phyloP scores from a whole-genome alignment of 2,329 filamentous ascomycete genomes.

The Chaetomium strumarium region DNA sequence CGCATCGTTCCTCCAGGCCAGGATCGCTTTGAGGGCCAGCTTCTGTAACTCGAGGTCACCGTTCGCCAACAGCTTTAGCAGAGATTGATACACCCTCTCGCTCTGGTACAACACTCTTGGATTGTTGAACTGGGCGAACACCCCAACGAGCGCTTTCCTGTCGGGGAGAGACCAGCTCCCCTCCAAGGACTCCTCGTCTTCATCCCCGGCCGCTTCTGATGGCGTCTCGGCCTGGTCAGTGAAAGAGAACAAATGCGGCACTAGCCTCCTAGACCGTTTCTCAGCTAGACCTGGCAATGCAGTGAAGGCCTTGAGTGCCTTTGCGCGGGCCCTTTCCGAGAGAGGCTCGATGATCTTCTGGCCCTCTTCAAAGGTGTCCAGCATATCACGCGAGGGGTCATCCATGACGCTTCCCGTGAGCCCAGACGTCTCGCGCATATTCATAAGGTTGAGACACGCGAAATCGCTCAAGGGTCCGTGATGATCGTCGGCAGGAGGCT shows the following conservation, averaged over 20 bases:
- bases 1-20: constrained; percentile 80
- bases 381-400: constrained; percentile 52
- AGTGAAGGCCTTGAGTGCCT: constrained; percentile 73
- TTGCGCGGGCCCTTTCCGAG: constrained; percentile 58
- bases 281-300: constrained; percentile 73
- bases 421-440: constrained; percentile 47
- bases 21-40: constrained; percentile 72
- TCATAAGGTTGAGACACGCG: constrained; percentile 70
- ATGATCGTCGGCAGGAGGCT: constrained; percentile 29
- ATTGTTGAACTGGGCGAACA: constrained; percentile 83
- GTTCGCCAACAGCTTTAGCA: constrained; percentile 73
- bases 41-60: constrained; percentile 89
- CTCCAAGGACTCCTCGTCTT: constrained; percentile 31
- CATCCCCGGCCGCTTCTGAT: constrained; percentile 30
- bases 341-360: constrained; percentile 50
- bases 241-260: constrained; percentile 84
- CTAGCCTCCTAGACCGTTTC: constrained; percentile 74
- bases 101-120: constrained; percentile 76
- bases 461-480: constrained; percentile 61
- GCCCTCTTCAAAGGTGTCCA: constrained; percentile 56
- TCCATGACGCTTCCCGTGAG: constrained; percentile 48
- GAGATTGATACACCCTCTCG: constrained; percentile 66
- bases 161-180: constrained; percentile 67
- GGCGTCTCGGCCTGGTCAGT: constrained; percentile 47
- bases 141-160: constrained; percentile 71